Evolutionary conservation across 768 basidiomycete genomes (phyloP), one percentile per base, ranked within the genome.

Genomic region (Tulasnella calospora): DNA sequence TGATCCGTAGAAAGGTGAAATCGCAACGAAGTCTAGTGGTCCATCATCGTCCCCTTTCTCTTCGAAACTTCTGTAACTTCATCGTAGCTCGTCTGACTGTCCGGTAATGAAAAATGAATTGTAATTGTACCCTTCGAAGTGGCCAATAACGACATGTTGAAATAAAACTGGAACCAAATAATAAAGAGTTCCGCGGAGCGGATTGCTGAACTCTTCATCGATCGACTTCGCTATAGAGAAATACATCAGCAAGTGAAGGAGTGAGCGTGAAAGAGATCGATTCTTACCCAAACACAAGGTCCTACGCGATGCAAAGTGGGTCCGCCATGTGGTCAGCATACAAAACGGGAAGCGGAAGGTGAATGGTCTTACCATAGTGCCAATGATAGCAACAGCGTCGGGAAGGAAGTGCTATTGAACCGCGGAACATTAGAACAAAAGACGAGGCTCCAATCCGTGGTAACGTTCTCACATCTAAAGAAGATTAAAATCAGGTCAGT

Each of bases 321-420:
- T 8, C 44, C 30, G 2, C 30, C 5, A 41, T 10, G 9, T 90
- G 79, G 0, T 79, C 61, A 44, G 44, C 33, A 71, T 5, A 73
- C 74, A 78, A 76, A n/a, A 47, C 44, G 75, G n/a, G 46, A 17
- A 38, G 77, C 73, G 61, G 36, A 67, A 38, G 79, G n/a, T 47
- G n/a, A 0, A 76, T 15, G 44, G 74, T 85, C 89, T 81, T 83
- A 92, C 95, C 96, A 98, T 96, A 70, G 97, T 98, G 82, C 98
- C 98, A 83, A 99, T 98, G 83, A 99, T 93, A 71, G 97, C 92
- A 73, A 99, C 97, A 61, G 93, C 96, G 82, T 98, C 97, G 7
- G 95, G 94, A 79, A 98, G 87, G 90, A 93, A 92, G 85, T 95
- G 94, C 92, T 91, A 83, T 67, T 6, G 55, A 55, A 74, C 57